Evolutionary conservation across 2,329 filamentous ascomycete species (phyloP), one percentile per base, ranked within the genome.

Genomic region (Septoria petroselini): DNA sequence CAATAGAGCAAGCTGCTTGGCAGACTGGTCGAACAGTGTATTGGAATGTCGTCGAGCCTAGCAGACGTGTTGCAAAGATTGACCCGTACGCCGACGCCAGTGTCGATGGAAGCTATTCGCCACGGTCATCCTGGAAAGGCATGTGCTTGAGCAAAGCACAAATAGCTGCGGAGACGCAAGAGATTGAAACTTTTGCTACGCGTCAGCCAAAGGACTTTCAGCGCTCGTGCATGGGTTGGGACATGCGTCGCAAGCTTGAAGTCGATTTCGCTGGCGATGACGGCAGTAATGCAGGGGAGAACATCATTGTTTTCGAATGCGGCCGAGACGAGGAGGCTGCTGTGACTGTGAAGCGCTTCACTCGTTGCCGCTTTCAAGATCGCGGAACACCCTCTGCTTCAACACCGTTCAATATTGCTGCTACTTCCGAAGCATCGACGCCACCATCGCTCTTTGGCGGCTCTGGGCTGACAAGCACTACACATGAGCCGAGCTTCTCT

Each of bases 241-340:
- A 97, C 63, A 97, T 97, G 91, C 83, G 83, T 45, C 81, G 90
- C 53, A 83, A 76, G 54, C 73, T 97, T 2, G 85, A 93, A 61
- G 88, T 95, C 2, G 93, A 98, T 65, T 97, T 96, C 70, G 86
- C 86, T 33, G 83, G 81, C 15, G 88, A 91, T 58, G 86, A 93
- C 69, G 80, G 81, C n/a, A 74, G 81, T 47, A 81, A 83, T 41
- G 84, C 83, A 19, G 90, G 90, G 15, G 91, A 96, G 68, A 78
- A 77, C 12, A 73, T 95, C 31, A 76, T 94, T 19, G 78, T 95
- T 2, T 76, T 96, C 39, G 77, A 82, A 27, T 86, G 85, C 61
- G 89, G 88, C 1, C 68, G 82, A n/a, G 80, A 81, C 21, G 80
- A 86, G 54, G 76, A 76, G 5, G 70, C 73, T 25, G 68, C 69